Evolutionary conservation across 768 basidiomycete species (phyloP).

Genomic region (Lentinula guzmanii): DNA sequence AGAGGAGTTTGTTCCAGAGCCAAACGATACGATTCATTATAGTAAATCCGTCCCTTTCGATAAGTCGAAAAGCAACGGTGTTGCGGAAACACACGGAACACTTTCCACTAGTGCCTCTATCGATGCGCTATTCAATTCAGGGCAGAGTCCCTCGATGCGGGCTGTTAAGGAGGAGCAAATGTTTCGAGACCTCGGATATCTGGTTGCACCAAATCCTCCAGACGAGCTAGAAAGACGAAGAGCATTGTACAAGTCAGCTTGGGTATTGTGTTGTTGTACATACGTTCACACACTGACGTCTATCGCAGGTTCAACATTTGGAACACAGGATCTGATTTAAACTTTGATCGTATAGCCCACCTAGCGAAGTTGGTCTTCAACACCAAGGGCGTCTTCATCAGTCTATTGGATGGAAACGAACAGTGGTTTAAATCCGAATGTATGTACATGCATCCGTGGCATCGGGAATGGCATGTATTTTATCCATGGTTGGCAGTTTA

Average conservation of each 20-base stretch:
- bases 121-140: not conserved
- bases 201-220: conserved; percentile 78
- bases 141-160: conserved; percentile 26
- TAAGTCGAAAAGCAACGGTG: not conserved
- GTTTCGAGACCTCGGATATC: conserved; percentile 58
- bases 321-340: conserved; percentile 78
- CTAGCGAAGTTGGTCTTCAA: conserved; percentile 90
- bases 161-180: conserved; percentile 64
- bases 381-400: conserved; percentile 79
- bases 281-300: not conserved
- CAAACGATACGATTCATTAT: not conserved
- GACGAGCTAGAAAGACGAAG: conserved; percentile 78
- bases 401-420: conserved; percentile 77
- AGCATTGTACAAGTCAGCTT: conserved; percentile 75
- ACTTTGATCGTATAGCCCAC: conserved; percentile 92
- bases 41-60: not conserved
- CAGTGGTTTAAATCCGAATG: conserved; percentile 91
- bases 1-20: not conserved
- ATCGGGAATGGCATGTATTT: not conserved
- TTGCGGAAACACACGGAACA: not conserved
- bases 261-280: not conserved
- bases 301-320: conserved; percentile 76
- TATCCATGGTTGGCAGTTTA: not conserved
- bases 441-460: conserved; percentile 26
- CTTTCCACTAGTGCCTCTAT: not conserved